Conservation (phyloP, 2,329 filamentous ascomycete genomes). For the Akanthomyces lecanii region DNA sequence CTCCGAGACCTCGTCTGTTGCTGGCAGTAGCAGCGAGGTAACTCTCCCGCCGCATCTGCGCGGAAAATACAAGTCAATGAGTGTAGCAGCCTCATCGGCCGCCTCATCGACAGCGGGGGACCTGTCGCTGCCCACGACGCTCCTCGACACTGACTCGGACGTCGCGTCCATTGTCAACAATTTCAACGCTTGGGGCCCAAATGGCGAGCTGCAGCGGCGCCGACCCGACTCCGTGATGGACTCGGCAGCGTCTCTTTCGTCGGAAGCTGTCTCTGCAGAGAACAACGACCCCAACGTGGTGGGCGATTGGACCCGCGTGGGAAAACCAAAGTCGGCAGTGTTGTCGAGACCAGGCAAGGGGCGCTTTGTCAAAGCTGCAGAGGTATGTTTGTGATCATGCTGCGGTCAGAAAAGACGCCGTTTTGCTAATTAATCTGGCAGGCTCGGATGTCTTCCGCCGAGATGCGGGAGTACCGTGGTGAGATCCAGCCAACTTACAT, state of each 20-base stretch:
- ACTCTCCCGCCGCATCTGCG: slow-evolving; percentile 1
- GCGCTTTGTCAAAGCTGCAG: background rate
- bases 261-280: background rate
- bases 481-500: background rate
- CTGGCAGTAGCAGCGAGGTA: too few relatives aligned
- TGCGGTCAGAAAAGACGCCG: too few relatives aligned
- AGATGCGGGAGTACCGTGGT: background rate
- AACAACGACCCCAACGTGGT: slow-evolving; percentile 5
- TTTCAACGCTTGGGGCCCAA: slow-evolving; percentile 11
- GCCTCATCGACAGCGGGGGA: background rate
- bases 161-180: background rate
- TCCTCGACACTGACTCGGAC: slow-evolving; percentile 4
- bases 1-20: slow-evolving; percentile 1
- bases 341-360: background rate
- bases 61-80: background rate
- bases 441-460: background rate
- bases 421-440: background rate
- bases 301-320: background rate
- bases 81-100: background rate
- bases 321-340: background rate
- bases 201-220: background rate
- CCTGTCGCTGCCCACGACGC: slow-evolving; percentile 6
- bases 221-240: background rate
- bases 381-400: background rate
- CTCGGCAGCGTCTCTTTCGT: background rate